Conservation (phyloP, 306 rosid species). For the Glycine latifolia region DNA sequence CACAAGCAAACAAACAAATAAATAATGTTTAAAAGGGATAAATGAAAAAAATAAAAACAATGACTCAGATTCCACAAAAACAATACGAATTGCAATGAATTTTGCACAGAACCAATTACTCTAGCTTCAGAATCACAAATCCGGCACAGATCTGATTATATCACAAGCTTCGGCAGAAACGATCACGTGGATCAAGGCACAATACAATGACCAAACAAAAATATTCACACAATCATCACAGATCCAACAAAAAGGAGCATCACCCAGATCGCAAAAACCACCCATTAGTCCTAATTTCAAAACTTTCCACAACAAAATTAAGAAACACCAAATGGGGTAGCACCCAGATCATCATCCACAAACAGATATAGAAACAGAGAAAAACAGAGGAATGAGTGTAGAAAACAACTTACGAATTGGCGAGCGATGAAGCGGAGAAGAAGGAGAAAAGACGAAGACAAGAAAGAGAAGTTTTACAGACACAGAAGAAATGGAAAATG, state of each 20-base stretch:
- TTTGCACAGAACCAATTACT: slow-evolving; percentile 15
- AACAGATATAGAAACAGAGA: background rate
- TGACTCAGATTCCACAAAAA: slow-evolving; percentile 26
- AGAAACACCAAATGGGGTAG: slow-evolving; percentile 30
- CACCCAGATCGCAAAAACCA: slow-evolving; percentile 44
- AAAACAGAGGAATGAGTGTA: background rate
- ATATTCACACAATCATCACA: slow-evolving; percentile 25
- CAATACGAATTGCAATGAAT: slow-evolving; percentile 39
- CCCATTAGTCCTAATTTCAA: slow-evolving; percentile 41
- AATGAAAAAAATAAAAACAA: background rate
- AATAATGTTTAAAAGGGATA: background rate
- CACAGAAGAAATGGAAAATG: slow-evolving; percentile 22
- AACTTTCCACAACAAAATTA: background rate
- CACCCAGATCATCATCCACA: background rate
- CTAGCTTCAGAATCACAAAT: slow-evolving; percentile 33
- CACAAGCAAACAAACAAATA: slow-evolving; percentile 20
- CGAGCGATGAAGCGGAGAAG: background rate
- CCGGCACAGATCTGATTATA: slow-evolving; percentile 49
- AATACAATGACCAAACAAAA: background rate
- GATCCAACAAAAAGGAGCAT: slow-evolving; percentile 59
- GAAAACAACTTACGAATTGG: slow-evolving; percentile 47
- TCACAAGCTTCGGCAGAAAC: slow-evolving; percentile 33
- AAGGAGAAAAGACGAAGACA: slow-evolving; percentile 23
- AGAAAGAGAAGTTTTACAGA: slow-evolving; percentile 12
- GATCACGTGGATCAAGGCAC: slow-evolving; percentile 47